Base-by-base conservation (phyloP, 2,329 filamentous ascomycete genomes). In the Apiospora pterosperma region DNA sequence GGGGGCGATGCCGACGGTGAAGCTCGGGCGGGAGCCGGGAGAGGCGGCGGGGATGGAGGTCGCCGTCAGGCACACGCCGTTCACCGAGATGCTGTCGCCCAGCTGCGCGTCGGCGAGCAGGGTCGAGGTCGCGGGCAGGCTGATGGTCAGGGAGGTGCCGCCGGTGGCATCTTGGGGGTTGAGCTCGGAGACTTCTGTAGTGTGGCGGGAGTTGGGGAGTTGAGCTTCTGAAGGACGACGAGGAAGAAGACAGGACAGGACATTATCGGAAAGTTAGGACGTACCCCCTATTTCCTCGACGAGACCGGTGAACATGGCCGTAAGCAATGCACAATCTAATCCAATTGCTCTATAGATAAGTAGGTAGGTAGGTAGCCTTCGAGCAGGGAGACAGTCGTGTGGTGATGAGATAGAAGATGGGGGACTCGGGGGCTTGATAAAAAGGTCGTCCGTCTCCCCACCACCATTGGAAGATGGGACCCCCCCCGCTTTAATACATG, bases 1-100 rank as follows among this genome's bases (percentile, higher is more conserved):
- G 65, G 96, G 96, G 10, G 96, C 93, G 69, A 97, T 90, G 75
- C 96, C 95, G 70, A 98, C 93, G 73, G 92, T 95, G 88, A 99
- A 99, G 69, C 81, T 79, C 21, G 80, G 72, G 34, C 73, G 11
- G 16, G 28, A 8, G 48, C 12, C 28, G 64, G 28, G 68, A 60
- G 55, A 76, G 63, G 36, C 21, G 25, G 34, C 16, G 4, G 76
- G 69, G 28, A 76, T 77, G 75, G 86, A 85, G 64, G 79, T 78
- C 64, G 98, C 91, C 14, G 96, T 99, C 62, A 99, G 88, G 78
- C 96, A 99, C 74, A 93, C 94, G 74, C 96, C 96, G 81, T 99
- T 99, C 76, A 99, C 87, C 76, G 90, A 88, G 77, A 99, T 98
- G 76, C 92, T 96, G 83, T 99, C 96, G 69, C 96, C 96, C 28